Conservation (phyloP, 352 stramenopile species). For the Ophiocytium majus region DNA sequence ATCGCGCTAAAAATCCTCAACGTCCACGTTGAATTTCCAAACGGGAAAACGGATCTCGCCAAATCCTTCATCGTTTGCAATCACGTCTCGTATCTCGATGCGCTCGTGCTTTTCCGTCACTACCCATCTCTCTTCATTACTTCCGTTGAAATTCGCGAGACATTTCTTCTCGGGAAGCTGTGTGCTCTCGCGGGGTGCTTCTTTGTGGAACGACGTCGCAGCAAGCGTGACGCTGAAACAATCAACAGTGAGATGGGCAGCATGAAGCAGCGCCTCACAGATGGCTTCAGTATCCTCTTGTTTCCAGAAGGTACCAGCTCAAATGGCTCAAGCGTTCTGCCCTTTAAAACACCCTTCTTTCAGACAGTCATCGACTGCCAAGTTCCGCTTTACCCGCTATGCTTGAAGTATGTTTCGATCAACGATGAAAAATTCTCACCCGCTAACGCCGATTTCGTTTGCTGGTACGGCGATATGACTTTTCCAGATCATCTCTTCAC, state of each 20-base stretch:
- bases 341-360: conserved; percentile 8
- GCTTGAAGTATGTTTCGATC: background rate
- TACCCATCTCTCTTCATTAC: conserved; percentile 12
- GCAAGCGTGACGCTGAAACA: background rate
- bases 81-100: conserved; percentile 2
- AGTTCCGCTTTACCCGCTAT: background rate
- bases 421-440: no score
- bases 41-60: background rate
- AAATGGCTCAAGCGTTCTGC: background rate
- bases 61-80: background rate
- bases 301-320: conserved; percentile 8
- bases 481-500: background rate
- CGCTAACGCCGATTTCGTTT: background rate
- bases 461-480: background rate
- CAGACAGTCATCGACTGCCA: background rate
- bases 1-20: background rate
- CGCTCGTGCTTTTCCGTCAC: background rate
- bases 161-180: background rate
- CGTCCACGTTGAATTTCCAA: background rate
- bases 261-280: background rate
- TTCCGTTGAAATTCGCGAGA: background rate
- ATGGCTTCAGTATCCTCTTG: background rate
- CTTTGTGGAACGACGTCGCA: background rate
- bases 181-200: background rate
- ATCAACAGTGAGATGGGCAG: background rate